Base-by-base conservation (phyloP, 2,329 filamentous ascomycete genomes). In the Elsinoe australis region DNA sequence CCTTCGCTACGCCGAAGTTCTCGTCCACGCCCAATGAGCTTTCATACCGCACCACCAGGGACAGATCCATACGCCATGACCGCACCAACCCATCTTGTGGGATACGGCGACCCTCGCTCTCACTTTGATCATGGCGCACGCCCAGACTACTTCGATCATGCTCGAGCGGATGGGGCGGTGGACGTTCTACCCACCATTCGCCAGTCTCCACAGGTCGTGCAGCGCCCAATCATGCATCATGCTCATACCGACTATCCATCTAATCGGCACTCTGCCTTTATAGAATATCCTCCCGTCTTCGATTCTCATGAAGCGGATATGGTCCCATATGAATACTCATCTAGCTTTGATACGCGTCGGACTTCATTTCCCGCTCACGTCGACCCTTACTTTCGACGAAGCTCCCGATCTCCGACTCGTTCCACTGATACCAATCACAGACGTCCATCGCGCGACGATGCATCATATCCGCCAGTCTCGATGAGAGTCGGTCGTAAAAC, bases 161-260 rank as follows among this genome's bases (percentile, higher is more conserved):
- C 26, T 12, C 14, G 8, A 2, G 26, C 17, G 12, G 39, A 44
- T 2, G n/a, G 21, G 3, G 14, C 24, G 5, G 26, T 44, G 12
- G 39, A 44, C 21, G 15, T 44, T 9, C 39, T 44, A 12, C 39
- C 39, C 2, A 44, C 39, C 15, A 44, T 44, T 14, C 12, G 39
- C 5, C 21, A 28, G 15, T 44, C 39, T 15, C 26, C 24, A 10
- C 24, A 18, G 10, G 26, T 32, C 5, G 19, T 26, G 24, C 39
- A 44, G 17, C 24, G 39, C 7, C 39, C 39, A 5, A 44, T 32
- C 17, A 44, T 44, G 39, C 39, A 29, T 12, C 39, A 44, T 21
- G 39, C 39, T 10, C 39, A 44, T 15, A 44, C 39, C 4, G 39
- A 44, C 39, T 32, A 44, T 32, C 39, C 39, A 15, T 21, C 36